Evolutionary conservation across 2,329 filamentous ascomycete genomes (phyloP).

Genomic region (Graphium sp.): DNA sequence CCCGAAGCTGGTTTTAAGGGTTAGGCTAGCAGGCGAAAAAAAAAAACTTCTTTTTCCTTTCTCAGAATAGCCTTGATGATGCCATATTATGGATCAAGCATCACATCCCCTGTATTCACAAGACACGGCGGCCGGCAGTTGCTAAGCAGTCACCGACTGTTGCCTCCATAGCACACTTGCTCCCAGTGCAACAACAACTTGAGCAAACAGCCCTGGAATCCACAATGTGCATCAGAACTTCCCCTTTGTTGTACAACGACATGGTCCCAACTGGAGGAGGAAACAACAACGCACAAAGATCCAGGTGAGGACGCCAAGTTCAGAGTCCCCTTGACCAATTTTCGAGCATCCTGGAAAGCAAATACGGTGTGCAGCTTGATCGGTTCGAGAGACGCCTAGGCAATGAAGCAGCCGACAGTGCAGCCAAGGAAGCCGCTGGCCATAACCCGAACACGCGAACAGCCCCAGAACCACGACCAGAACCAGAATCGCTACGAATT

Average conservation of each 20-base stretch:
- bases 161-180: constrained; percentile 11
- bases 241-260: constrained; percentile 5
- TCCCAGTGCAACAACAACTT: constrained; percentile 8
- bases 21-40: too few species aligned
- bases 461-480: neutral
- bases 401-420: constrained; percentile 10
- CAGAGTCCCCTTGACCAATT: constrained; percentile 5
- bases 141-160: too few species aligned
- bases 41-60: too few species aligned
- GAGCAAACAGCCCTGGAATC: constrained; percentile 10
- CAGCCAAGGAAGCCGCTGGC: constrained; percentile 23
- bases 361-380: constrained; percentile 4
- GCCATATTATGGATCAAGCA: too few species aligned
- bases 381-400: constrained; percentile 7
- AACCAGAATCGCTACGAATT: constrained; percentile 3
- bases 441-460: constrained; percentile 1
- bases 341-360: constrained; percentile 5
- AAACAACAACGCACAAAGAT: too few species aligned
- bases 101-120: too few species aligned
- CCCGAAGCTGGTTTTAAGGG: too few species aligned
- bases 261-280: constrained; percentile 2
- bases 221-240: constrained; percentile 9
- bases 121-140: too few species aligned
- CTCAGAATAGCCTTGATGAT: too few species aligned
- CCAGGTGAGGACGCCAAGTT: neutral